Evolutionary conservation across 345 rosid species (phyloP).

Genomic region (Moricandia arvensis): DNA sequence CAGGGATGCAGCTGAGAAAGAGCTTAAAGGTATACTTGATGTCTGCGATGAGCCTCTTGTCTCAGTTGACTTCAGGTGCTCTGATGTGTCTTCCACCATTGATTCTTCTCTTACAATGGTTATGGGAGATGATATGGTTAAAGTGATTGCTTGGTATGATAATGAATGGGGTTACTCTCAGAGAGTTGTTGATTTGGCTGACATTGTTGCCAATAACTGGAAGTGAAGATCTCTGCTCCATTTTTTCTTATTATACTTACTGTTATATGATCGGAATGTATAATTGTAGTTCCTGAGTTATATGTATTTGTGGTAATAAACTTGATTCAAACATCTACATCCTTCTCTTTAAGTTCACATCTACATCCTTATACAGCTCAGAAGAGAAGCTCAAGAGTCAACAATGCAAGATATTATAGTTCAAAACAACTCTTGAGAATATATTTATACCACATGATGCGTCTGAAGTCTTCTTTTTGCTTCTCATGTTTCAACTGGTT

Average conservation of each 20-base stretch:
- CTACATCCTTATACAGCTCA: slow-evolving; percentile 6
- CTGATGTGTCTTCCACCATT: slow-evolving; percentile 84
- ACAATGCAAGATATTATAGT: slow-evolving; percentile 4
- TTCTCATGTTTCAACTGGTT: slow-evolving; percentile 14
- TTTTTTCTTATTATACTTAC: slow-evolving; percentile 8
- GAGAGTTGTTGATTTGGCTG: slow-evolving; percentile 96
- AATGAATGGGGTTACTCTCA: slow-evolving; percentile 99
- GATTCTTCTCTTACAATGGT: slow-evolving; percentile 94
- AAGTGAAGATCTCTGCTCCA: slow-evolving; percentile 45
- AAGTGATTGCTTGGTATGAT: slow-evolving; percentile 99
- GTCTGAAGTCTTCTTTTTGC: slow-evolving; percentile 6
- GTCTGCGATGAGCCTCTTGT: slow-evolving; percentile 99
- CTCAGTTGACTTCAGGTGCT: slow-evolving; percentile 95
- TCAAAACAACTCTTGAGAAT: slow-evolving; percentile 5
- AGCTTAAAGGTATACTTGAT: slow-evolving; percentile 74
- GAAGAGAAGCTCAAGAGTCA: neutral
- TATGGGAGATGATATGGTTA: slow-evolving; percentile 99
- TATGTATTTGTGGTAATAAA: slow-evolving; percentile 30
- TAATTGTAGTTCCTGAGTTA: slow-evolving; percentile 37
- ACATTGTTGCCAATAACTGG: slow-evolving; percentile 93
- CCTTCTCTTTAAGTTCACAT: neutral
- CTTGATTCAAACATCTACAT: slow-evolving; percentile 27
- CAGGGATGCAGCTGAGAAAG: slow-evolving; percentile 82
- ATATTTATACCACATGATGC: slow-evolving; percentile 1
- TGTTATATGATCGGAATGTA: slow-evolving; percentile 33